Conservation (phyloP, 352 stramenopile genomes). For the Phytophthora chlamydospora region DNA sequence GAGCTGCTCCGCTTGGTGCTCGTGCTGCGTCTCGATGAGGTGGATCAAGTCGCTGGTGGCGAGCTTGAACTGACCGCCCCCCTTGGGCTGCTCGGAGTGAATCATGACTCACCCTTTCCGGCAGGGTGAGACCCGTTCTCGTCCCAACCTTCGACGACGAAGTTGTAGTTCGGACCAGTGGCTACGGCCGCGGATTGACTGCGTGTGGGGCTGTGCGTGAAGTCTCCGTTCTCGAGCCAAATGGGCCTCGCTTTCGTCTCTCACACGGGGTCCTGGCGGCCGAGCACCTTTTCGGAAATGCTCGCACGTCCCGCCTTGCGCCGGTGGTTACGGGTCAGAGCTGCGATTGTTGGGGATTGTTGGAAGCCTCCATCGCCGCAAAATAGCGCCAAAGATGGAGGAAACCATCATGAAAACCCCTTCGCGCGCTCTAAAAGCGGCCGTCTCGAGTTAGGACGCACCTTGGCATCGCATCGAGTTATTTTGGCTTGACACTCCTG, state of each 20-base stretch:
- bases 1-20: slow-evolving; percentile 63
- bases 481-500: too few species aligned
- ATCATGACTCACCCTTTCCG: slow-evolving; percentile 31
- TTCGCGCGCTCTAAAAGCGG: too few species aligned
- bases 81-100: slow-evolving; percentile 37
- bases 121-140: slow-evolving; percentile 11
- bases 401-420: not conserved
- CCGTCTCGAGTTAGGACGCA: too few species aligned
- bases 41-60: slow-evolving; percentile 62
- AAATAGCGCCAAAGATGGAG: not conserved
- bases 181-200: not conserved
- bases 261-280: slow-evolving; percentile 9
- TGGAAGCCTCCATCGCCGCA: not conserved
- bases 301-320: slow-evolving; percentile 18
- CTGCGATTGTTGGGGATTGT: not conserved
- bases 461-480: too few species aligned
- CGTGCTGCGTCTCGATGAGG: slow-evolving; percentile 73
- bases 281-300: slow-evolving; percentile 41
- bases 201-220: not conserved
- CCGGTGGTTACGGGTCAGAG: slow-evolving; percentile 32
- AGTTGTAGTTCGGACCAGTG: too few species aligned
- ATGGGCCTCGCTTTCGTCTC: slow-evolving; percentile 23
- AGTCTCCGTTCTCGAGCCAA: slow-evolving; percentile 18
- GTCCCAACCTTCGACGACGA: not conserved
- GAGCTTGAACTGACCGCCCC: slow-evolving; percentile 48